Percentiles rank a stretch among this genome's conserved stretches.
Evolutionary conservation across 768 basidiomycete species (phyloP).

Genomic region (Serendipita sp.): DNA sequence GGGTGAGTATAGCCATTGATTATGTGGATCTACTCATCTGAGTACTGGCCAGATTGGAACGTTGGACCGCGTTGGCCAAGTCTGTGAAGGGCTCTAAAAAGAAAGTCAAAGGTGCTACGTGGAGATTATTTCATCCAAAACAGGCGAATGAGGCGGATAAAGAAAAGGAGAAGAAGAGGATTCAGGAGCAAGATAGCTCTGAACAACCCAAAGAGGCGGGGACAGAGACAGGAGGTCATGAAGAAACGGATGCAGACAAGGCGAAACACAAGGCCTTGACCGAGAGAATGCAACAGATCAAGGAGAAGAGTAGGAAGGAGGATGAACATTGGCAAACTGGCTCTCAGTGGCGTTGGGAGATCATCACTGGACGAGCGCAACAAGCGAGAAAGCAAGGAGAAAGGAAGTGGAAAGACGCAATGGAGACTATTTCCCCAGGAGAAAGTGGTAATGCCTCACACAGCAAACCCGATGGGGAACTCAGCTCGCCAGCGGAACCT

Average conservation of each 20-base stretch:
- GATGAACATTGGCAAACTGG: neutral
- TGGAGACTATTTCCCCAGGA: neutral
- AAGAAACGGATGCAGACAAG: neutral
- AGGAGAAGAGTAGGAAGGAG: neutral
- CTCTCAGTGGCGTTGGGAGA: neutral
- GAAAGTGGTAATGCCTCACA: neutral
- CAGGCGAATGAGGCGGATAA: constrained; percentile 22
- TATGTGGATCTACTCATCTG: too few relatives aligned
- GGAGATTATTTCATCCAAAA: constrained; percentile 17
- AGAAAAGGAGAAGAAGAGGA: constrained; percentile 19
- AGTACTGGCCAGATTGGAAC: neutral
- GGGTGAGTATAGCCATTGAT: constrained; percentile 22
- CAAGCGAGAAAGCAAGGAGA: neutral
- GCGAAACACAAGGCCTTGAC: neutral
- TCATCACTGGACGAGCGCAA: neutral
- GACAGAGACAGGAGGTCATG: neutral
- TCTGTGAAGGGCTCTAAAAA: constrained; percentile 32
- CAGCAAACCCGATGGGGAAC: neutral
- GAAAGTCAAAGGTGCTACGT: constrained; percentile 29
- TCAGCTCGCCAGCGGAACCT: neutral
- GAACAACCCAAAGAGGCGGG: neutral
- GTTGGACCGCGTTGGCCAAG: constrained; percentile 3
- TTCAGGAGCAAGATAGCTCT: constrained; percentile 14
- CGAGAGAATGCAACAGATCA: neutral
- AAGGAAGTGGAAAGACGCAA: neutral